Conservation (phyloP, 2,329 filamentous ascomycete species). For the Berkeleyomyces basicola region DNA sequence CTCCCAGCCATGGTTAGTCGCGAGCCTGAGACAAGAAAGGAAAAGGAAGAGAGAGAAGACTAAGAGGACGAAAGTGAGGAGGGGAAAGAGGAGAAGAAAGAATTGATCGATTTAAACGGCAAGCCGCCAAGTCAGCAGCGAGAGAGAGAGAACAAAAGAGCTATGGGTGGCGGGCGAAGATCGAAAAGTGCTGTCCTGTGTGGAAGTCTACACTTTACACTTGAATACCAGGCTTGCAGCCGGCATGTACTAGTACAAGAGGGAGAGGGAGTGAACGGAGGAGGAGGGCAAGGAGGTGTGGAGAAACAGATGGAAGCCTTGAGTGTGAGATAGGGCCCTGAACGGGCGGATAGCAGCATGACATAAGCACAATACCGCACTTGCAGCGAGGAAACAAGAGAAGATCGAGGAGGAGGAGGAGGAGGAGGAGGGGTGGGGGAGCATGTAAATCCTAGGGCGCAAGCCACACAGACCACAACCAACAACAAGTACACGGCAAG, state of each 20-base stretch:
- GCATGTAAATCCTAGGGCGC: background rate
- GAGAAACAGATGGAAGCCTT: background rate
- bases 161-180: background rate
- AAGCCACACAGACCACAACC: background rate
- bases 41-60: constrained; percentile 2
- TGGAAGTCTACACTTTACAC: constrained; percentile 21
- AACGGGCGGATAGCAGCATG: background rate
- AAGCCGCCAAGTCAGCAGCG: background rate
- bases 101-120: constrained; percentile 2
- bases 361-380: background rate
- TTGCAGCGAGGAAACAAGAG: background rate
- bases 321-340: background rate
- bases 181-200: constrained; percentile 17
- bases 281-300: background rate
- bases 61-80: background rate
- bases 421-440: background rate
- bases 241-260: background rate
- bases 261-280: background rate
- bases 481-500: background rate
- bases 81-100: background rate
- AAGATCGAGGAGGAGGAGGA: background rate
- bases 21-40: background rate
- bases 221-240: constrained; percentile 20
- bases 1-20: background rate
- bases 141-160: background rate